Base-by-base conservation (phyloP, 2,329 filamentous ascomycete species). In the Penicillium crustosum region DNA sequence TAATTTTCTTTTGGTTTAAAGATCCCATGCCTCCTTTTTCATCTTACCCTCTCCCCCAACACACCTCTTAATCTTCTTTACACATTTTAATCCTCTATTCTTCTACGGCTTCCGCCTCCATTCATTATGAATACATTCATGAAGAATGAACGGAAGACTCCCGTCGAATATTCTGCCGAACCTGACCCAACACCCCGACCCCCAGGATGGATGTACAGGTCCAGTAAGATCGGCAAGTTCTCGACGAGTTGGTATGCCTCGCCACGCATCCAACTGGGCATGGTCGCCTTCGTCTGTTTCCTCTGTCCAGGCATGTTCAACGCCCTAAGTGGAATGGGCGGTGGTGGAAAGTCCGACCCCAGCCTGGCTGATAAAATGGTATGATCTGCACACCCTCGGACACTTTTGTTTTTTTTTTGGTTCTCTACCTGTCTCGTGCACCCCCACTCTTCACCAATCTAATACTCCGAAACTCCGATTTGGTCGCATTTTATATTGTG, bases 291-390 rank as follows among this genome's bases (percentile, higher is more conserved):
- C 56, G 84, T 88, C 41, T 88, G 85, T 69, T 87, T 89, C 78
- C 69, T 88, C 63, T 89, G 86, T 69, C 86, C 86, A 1, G 85
- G 85, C 66, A 86, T 88, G 83, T 87, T 84, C 75, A 88, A 87
- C 65, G 83, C 85, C 31, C 73, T 88, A 23, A 71, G 74, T 56
- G 85, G 85, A 60, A 76, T 88, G 45, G 85, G 85, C 56, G 85
- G 85, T 61, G 83, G 79, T 70, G 85, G 83, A 29, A 81, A 81
- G 66, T 68, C 80, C 51, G 77, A 84, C 66, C 56, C 74, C 8
- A 79, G 75, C 7, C 80, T 80, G 49, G 78, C 79, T 57, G 85
- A 87, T 68, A 78, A 85, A 61, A 84, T 71, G 69, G 69, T 71
- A 59, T 41, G 67, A 33, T 43, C 15, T 25, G 1, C 6, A 5